phyloP scores from a whole-genome alignment of 768 basidiomycete species.

The Boletus fagicola region DNA sequence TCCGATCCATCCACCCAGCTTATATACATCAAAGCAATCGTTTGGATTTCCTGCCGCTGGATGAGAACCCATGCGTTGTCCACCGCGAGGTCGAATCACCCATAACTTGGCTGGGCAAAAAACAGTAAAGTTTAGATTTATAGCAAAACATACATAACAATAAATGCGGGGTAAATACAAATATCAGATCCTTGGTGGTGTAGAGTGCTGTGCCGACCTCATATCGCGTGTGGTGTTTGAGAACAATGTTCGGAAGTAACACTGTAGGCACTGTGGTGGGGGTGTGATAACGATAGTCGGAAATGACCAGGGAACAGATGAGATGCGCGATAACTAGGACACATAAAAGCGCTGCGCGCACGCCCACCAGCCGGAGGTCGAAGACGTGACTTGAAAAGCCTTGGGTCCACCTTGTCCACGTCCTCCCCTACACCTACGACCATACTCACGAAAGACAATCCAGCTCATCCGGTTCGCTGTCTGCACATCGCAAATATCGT shows the following conservation, averaged over 20 bases:
- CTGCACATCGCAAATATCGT: slow-evolving; percentile 14
- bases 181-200: neutral
- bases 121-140: neutral
- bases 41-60: neutral
- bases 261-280: neutral
- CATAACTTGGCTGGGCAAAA: neutral
- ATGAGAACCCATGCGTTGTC: neutral
- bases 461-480: slow-evolving; percentile 45
- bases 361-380: neutral
- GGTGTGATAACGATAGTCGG: neutral
- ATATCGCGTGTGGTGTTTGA: neutral
- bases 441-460: slow-evolving; percentile 44
- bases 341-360: neutral
- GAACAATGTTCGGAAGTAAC: neutral
- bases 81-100: neutral
- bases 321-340: neutral
- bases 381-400: neutral
- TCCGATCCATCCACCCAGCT: neutral
- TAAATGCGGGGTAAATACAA: neutral
- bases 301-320: neutral
- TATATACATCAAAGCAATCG: neutral
- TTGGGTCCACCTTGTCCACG: too few relatives aligned
- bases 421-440: neutral
- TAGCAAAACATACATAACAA: slow-evolving; percentile 5
- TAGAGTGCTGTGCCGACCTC: neutral